Evolutionary conservation across 345 rosid genomes (phyloP), one percentile per base, ranked within the genome.

Genomic region (Hevea brasiliensis): DNA sequence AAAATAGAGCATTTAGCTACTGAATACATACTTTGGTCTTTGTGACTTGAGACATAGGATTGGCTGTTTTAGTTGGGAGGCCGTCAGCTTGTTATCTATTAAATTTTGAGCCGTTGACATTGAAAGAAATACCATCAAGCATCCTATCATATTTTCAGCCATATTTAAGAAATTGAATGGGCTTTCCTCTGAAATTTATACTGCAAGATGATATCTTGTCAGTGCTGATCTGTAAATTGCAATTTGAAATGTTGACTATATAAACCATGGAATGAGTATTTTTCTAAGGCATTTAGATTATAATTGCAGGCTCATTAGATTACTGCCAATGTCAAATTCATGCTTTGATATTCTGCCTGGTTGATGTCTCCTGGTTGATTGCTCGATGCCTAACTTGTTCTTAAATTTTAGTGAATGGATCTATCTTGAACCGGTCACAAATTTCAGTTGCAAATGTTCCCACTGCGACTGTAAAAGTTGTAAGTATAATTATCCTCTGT

Each of bases 401-500:
- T 23, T 76, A 37, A 44, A 72, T 83, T 82, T 75, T 78, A 91
- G 97, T 75, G 77, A 90, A 85, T 82, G 97, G 96, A 76, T 70
- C 90, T 74, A 60, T 84, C 54, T 72, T 84, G 80, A 92, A 74
- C 77, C 87, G 90, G 65, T 92, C 84, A 78, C 78, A 91, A 71
- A 80, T 87, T 81, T 84, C 97, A 67, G 92, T 53, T 65, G 97
- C 88, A 74, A 86, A 82, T 82, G 87, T 84, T 71, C 92, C 98
- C 23, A 74, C 87, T 62, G 89, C 97, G 67, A 90, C 90, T 72
- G 93, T 92, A 74, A 94, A 94, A 94, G 91, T 90, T 74, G 98
- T 92, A 86, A 87, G 98, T 75, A 65, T 76, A 44, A 51, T 58
- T 60, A n/a, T n/a, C 66, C 27, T 51, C 35, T 62, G 48, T 70